These are phyloP conservation scores for Pichia norvegensis DNA, from an alignment of 1,139 yeast genomes.

Conservation along the genomic window DNA sequence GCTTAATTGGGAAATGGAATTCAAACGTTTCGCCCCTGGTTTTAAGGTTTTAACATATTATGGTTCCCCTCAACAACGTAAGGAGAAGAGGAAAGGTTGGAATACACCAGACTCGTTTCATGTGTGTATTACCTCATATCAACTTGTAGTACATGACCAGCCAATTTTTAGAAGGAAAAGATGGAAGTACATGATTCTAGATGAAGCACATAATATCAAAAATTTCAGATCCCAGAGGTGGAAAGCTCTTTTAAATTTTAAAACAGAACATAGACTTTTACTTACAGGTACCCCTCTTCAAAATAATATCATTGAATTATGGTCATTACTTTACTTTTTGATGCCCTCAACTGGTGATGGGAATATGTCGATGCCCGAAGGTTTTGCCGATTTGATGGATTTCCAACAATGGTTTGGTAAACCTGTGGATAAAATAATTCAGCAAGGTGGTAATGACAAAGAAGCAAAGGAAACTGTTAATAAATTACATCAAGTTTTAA, in stretches of 20 bases:
- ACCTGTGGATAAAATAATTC: conserved; percentile 89
- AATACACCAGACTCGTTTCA: conserved; percentile 93
- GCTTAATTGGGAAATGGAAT: conserved; percentile 99
- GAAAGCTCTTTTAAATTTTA: conserved; percentile 92
- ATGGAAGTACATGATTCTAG: conserved; percentile 96
- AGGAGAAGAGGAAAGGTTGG: conserved; percentile 96
- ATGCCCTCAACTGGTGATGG: conserved; percentile 79
- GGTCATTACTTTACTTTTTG: conserved; percentile 87
- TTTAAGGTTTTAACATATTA: conserved; percentile 91
- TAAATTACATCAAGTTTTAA: conserved; percentile 82
- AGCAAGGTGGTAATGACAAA: conserved; percentile 55
- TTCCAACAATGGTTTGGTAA: conserved; percentile 98
- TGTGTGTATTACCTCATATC: conserved; percentile 94
- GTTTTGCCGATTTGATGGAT: conserved; percentile 91
- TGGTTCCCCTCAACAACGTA: conserved; percentile 97
- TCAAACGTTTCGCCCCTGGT: conserved; percentile 97
- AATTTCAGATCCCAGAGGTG: conserved; percentile 94
- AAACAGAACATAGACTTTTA: conserved; percentile 77
- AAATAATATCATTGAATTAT: conserved; percentile 82
- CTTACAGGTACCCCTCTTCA: conserved; percentile 96
- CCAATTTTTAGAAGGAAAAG: conserved; percentile 83
- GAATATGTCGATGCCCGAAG: conserved; percentile 71
- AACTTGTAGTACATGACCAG: conserved; percentile 92
- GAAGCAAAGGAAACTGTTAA: conserved; percentile 84
- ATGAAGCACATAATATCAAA: conserved; percentile 97